Evolutionary conservation across 169 alveolate species (phyloP).

Genomic region (Cyclospora cayetanensis): DNA sequence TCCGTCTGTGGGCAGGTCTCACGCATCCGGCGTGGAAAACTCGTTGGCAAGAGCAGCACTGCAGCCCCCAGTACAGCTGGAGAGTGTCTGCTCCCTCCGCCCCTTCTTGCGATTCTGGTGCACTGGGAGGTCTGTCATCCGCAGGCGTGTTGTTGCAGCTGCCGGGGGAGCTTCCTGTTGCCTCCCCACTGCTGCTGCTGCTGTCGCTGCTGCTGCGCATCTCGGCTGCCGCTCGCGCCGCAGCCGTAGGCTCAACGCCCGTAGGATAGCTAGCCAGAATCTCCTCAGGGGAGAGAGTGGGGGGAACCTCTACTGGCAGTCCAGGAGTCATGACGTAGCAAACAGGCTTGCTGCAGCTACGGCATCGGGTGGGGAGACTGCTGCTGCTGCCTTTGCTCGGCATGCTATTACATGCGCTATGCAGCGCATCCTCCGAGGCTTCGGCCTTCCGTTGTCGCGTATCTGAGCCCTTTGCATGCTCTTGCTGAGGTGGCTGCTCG

Average conservation of each 20-base stretch:
- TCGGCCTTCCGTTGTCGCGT: background rate
- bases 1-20: background rate
- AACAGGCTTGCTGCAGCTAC: conserved; percentile 28
- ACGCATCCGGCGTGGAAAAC: conserved; percentile 47
- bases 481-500: background rate
- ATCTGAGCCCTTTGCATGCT: background rate
- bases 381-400: background rate
- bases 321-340: conserved; percentile 23
- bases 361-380: background rate
- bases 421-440: background rate
- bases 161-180: conserved; percentile 2
- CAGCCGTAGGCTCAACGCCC: background rate
- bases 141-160: background rate
- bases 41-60: conserved; percentile 4
- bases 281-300: background rate
- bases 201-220: conserved; percentile 42
- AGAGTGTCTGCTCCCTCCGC: background rate
- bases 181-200: background rate
- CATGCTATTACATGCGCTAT: background rate
- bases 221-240: conserved; percentile 20
- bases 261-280: background rate
- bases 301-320: background rate
- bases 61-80: conserved; percentile 26
- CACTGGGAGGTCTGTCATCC: no score
- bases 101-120: background rate